phyloP scores from a whole-genome alignment of 257 asterid genomes.

The Haberlea rhodopensis region DNA sequence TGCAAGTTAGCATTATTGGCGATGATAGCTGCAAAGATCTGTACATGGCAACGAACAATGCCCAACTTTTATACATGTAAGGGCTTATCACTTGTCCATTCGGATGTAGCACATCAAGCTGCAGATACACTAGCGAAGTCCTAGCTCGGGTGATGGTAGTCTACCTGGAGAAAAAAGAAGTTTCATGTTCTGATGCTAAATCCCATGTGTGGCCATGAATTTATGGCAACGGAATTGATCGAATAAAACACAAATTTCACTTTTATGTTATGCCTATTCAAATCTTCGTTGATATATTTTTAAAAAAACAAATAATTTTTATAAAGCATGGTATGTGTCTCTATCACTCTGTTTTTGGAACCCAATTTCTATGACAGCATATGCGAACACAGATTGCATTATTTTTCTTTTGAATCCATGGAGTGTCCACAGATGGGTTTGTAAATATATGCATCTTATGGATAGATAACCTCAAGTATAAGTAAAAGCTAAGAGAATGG shows the following conservation, averaged over 20 bases:
- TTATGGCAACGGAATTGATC: not conserved
- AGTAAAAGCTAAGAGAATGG: slow-evolving; percentile 1
- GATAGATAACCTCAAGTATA: not conserved
- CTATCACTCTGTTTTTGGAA: not conserved
- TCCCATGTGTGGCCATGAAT: not conserved
- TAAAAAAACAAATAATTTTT: not conserved
- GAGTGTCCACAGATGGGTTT: not conserved
- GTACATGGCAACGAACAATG: slow-evolving; percentile 26
- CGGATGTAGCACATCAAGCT: slow-evolving; percentile 4
- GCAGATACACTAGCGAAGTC: slow-evolving; percentile 21
- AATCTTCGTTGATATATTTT: no score
- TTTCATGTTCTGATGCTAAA: no score
- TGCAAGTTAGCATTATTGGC: slow-evolving; percentile 26
- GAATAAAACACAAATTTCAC: not conserved
- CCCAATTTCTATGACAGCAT: not conserved
- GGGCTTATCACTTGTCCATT: slow-evolving; percentile 14
- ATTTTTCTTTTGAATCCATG: not conserved
- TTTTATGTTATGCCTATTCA: not conserved
- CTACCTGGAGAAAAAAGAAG: not conserved
- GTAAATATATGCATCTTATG: not conserved
- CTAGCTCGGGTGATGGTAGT: slow-evolving; percentile 3
- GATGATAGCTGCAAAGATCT: slow-evolving; percentile 26
- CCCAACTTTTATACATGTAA: slow-evolving; percentile 6
- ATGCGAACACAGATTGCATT: not conserved
- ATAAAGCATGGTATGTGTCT: not conserved